Conservation (phyloP, 176 grass and related monocot genomes). For the Typha latifolia region DNA sequence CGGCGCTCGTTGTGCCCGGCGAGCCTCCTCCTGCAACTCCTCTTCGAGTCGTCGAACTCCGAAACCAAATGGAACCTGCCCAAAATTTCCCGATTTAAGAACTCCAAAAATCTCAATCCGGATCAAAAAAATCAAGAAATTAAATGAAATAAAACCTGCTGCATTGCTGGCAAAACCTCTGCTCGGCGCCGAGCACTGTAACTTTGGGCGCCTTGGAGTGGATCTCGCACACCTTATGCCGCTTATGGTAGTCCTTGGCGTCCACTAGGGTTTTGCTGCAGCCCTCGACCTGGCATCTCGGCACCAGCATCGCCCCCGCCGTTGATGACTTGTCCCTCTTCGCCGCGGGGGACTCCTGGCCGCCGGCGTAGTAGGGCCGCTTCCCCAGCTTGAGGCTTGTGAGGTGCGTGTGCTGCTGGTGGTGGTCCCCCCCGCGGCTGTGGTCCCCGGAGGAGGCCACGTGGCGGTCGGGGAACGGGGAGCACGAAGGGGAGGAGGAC, state of each 20-base stretch:
- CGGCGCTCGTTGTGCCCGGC: constrained; percentile 4
- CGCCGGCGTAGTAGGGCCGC: constrained; percentile 4
- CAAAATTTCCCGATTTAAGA: not conserved
- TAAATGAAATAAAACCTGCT: not conserved
- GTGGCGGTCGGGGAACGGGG: not conserved
- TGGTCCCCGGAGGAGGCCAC: not conserved
- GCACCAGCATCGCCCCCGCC: not conserved
- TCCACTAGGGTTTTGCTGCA: not conserved
- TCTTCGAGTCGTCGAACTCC: constrained; percentile 12
- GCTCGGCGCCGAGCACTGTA: constrained; percentile 3
- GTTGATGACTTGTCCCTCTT: not conserved
- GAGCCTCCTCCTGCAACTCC: constrained; percentile 5
- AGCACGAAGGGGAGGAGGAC: not conserved
- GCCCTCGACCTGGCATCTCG: constrained; percentile 9
- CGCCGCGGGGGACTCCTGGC: not conserved
- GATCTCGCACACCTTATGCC: constrained; percentile 9
- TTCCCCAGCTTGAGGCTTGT: constrained; percentile 7
- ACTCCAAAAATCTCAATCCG: not conserved
- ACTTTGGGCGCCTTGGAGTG: constrained; percentile 13
- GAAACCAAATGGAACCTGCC: constrained; percentile 5
- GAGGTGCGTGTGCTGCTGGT: not conserved
- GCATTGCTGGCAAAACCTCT: constrained; percentile 9
- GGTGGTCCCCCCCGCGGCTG: not conserved
- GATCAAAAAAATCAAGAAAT: not conserved
- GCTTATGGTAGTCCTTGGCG: constrained; percentile 9